A percentile compares a stretch with the other conserved stretches of the same genome.
Evolutionary conservation across 2,329 filamentous ascomycete genomes (phyloP).

Genomic region (Diplocarpon mali): DNA sequence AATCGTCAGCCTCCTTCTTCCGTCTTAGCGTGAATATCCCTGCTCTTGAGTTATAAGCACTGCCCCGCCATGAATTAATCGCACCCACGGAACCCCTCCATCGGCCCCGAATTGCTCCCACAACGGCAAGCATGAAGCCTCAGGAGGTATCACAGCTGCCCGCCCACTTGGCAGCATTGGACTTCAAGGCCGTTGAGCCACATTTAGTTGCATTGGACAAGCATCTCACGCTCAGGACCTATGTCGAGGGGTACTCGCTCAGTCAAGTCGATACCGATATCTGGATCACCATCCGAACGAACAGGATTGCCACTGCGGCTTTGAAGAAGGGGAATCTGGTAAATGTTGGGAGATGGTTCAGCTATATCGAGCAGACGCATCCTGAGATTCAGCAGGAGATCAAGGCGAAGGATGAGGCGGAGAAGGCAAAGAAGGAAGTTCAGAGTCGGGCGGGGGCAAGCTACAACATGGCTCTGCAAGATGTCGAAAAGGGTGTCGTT

Average conservation of each 20-base stretch:
- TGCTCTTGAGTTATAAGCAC: not conserved
- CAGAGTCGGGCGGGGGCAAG: constrained; percentile 69
- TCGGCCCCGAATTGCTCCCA: not conserved
- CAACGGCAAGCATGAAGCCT: constrained; percentile 39
- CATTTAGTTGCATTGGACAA: constrained; percentile 70
- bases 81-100: constrained; percentile 9
- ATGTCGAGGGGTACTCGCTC: constrained; percentile 70
- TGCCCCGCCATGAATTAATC: constrained; percentile 11
- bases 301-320: constrained; percentile 72
- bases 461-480: constrained; percentile 79
- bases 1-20: constrained; percentile 4
- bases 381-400: constrained; percentile 63
- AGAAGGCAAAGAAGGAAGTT: constrained; percentile 56
- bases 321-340: constrained; percentile 66
- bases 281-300: constrained; percentile 73
- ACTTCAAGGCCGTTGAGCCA: constrained; percentile 76
- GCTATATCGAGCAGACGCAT: constrained; percentile 70
- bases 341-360: constrained; percentile 80
- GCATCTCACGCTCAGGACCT: constrained; percentile 76
- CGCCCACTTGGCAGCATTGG: constrained; percentile 42
- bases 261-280: constrained; percentile 69
- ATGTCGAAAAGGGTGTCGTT: constrained; percentile 80
- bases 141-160: constrained; percentile 43
- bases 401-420: constrained; percentile 57
- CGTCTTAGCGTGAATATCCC: constrained; percentile 6